A percentile compares a stretch with the other conserved stretches of the same genome.
Conservation (phyloP, 495 filamentous ascomycete genomes). For the Penicillium paradoxum region DNA sequence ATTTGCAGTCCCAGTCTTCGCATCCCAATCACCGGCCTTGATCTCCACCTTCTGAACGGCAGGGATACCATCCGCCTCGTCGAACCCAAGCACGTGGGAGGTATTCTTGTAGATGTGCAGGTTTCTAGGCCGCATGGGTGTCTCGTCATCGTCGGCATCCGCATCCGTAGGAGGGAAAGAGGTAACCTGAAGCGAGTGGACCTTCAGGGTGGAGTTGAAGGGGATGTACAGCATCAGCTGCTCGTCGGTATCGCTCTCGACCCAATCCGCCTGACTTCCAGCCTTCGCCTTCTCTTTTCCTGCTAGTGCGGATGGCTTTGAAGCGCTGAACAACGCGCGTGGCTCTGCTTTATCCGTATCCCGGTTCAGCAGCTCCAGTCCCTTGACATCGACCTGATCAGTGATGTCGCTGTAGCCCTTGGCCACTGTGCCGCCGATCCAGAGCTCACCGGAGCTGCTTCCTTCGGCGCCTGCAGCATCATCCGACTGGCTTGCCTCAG, state of each 20-base stretch:
- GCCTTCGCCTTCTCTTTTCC: constrained; percentile 54
- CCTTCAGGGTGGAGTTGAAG: constrained; percentile 82
- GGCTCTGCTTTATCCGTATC: constrained; percentile 65
- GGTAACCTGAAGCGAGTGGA: constrained; percentile 86
- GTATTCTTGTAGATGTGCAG: constrained; percentile 82
- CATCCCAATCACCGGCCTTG: constrained; percentile 75
- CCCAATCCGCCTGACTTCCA: constrained; percentile 65
- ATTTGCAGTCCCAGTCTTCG: constrained; percentile 75
- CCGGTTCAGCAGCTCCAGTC: constrained; percentile 81
- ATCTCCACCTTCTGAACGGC: constrained; percentile 74
- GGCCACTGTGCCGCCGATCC: constrained; percentile 70
- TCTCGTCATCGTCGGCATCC: constrained; percentile 63
- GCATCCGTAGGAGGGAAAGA: constrained; percentile 59
- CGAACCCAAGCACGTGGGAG: constrained; percentile 84
- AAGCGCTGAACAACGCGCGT: constrained; percentile 64
- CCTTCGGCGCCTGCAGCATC: constrained; percentile 40
- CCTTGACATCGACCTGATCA: constrained; percentile 68
- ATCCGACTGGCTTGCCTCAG: constrained; percentile 57
- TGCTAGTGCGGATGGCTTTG: constrained; percentile 60
- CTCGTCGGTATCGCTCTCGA: constrained; percentile 99
- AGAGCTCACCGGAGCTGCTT: constrained; percentile 47
- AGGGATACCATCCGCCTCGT: constrained; percentile 83
- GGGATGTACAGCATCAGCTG: constrained; percentile 93
- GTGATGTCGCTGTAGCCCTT: constrained; percentile 82
- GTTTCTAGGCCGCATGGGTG: constrained; percentile 79